Conservation (phyloP, 352 stramenopile species). For the Phytopythium delawarense region DNA sequence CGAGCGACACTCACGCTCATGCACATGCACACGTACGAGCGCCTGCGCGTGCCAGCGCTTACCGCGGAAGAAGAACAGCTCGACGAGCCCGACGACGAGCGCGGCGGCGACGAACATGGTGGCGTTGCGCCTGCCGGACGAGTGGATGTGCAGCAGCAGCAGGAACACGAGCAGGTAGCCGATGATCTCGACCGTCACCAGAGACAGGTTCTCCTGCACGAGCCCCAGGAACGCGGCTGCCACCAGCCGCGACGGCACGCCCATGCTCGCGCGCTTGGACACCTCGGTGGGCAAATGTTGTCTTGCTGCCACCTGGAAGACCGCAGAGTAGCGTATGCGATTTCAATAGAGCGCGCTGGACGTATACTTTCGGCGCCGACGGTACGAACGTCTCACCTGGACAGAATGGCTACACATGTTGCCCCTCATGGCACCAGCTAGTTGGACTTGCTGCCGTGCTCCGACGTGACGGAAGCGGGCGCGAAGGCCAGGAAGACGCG, state of each 20-base stretch:
- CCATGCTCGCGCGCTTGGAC: conserved; percentile 13
- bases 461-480: not conserved
- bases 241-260: conserved; percentile 41
- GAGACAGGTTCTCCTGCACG: conserved; percentile 75
- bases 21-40: conserved; percentile 22
- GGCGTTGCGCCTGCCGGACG: conserved; percentile 68
- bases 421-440: conserved; percentile 7
- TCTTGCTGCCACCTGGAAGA: not conserved
- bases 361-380: conserved; percentile 1
- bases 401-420: not conserved
- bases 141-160: conserved; percentile 72
- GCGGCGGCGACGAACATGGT: conserved; percentile 47
- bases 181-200: conserved; percentile 56
- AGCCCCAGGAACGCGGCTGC: conserved; percentile 62
- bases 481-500: conserved; percentile 27
- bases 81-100: conserved; percentile 49
- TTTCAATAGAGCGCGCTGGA: not conserved
- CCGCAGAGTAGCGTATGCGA: not conserved
- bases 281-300: not conserved
- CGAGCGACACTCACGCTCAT: not conserved
- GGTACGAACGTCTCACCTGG: not conserved
- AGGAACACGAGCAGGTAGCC: conserved; percentile 60
- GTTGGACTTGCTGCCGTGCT: conserved; percentile 26
- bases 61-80: conserved; percentile 59
- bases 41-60: conserved; percentile 71